Evolutionary conservation across 106 monocot species (phyloP).

Genomic region (Dioscorea alata): DNA sequence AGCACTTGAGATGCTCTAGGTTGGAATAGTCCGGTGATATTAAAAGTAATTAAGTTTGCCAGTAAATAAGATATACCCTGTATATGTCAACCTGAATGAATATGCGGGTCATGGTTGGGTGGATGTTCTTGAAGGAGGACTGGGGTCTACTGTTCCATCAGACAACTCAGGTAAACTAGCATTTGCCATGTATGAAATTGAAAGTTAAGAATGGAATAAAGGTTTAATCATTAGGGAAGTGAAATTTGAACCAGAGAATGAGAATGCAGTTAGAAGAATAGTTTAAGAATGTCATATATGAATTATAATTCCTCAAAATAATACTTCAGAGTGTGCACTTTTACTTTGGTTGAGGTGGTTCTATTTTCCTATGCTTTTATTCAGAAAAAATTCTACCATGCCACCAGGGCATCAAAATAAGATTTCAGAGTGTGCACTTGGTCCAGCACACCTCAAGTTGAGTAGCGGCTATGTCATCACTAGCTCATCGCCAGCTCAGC

Average conservation of each 20-base stretch:
- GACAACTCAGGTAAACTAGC: constrained; percentile 6
- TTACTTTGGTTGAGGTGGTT: too few species aligned
- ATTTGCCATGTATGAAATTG: constrained; percentile 8
- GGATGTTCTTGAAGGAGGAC: constrained; percentile 7
- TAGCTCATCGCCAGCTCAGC: too few species aligned
- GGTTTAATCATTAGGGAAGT: constrained; percentile 7
- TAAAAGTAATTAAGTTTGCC: constrained; percentile 5
- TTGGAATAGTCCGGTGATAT: background rate
- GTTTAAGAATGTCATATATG: background rate
- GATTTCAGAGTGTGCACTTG: too few species aligned
- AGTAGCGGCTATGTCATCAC: too few species aligned
- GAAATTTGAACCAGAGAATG: background rate
- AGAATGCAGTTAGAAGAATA: background rate
- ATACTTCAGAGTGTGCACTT: too few species aligned
- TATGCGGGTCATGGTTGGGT: background rate
- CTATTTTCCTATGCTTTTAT: too few species aligned
- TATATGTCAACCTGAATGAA: background rate
- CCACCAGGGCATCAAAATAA: too few species aligned
- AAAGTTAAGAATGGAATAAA: constrained; percentile 7
- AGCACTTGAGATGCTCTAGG: background rate
- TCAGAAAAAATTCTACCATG: too few species aligned
- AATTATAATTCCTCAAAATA: background rate
- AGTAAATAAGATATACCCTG: background rate
- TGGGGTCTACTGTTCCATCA: constrained; percentile 1
- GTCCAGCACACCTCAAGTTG: too few species aligned